Conservation (phyloP, 768 basidiomycete species). For the Lyophyllum decastes region DNA sequence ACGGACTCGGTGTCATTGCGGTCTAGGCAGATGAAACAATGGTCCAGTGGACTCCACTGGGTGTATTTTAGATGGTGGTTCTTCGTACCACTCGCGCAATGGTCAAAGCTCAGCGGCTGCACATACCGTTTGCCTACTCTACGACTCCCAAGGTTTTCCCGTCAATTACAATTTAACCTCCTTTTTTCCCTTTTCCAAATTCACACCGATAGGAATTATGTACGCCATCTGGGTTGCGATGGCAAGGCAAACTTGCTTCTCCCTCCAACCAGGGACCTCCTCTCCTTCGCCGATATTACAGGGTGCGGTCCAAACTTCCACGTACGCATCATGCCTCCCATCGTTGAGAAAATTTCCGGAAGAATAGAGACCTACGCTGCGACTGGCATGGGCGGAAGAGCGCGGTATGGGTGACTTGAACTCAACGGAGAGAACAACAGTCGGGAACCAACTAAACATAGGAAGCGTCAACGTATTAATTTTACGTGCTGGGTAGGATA, state of each 20-base stretch:
- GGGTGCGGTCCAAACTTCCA: conserved; percentile 71
- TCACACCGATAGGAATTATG: conserved; percentile 43
- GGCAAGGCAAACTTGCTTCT: conserved; percentile 63
- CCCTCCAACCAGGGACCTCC: conserved; percentile 52
- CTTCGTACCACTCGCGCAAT: too few species aligned
- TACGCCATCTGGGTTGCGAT: conserved; percentile 64
- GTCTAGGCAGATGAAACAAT: too few species aligned
- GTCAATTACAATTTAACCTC: conserved; percentile 20
- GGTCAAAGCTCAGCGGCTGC: too few species aligned
- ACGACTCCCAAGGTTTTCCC: background rate
- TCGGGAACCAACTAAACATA: conserved; percentile 58
- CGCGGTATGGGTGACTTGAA: conserved; percentile 62
- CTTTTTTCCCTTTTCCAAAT: conserved; percentile 29
- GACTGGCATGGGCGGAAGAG: conserved; percentile 38
- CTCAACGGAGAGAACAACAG: conserved; percentile 59
- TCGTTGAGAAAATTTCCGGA: conserved; percentile 51
- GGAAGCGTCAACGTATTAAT: background rate
- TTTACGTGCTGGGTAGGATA: background rate
- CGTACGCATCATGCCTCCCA: conserved; percentile 57
- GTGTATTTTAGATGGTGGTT: too few species aligned
- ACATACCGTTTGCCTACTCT: too few species aligned
- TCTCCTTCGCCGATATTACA: conserved; percentile 49
- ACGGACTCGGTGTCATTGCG: too few species aligned
- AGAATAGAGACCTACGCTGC: conserved; percentile 61
- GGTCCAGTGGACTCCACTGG: too few species aligned